Percentiles rank a stretch among this genome's conserved stretches.
Conservation (phyloP, 768 basidiomycete species). For the Lyophyllum semitale region DNA sequence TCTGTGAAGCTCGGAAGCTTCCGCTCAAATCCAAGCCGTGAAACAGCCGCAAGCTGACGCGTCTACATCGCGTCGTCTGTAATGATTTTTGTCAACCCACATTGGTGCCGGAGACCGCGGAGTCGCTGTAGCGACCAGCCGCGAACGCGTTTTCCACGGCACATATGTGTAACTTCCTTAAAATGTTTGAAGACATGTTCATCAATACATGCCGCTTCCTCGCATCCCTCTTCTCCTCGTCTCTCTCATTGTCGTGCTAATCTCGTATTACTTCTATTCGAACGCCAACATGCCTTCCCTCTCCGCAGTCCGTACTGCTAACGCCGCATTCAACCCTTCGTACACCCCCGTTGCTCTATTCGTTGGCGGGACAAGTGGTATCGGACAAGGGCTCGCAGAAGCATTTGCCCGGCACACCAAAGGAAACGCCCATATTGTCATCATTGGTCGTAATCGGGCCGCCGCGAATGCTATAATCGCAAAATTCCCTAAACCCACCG, state of each 20-base stretch:
- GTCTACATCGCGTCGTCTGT: too few species aligned
- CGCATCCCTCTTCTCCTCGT: neutral
- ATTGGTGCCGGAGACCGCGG: too few species aligned
- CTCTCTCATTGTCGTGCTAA: neutral
- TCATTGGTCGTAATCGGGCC: conserved; percentile 50
- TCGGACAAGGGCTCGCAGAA: conserved; percentile 45
- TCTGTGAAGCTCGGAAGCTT: too few species aligned
- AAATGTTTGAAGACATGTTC: too few species aligned
- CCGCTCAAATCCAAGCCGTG: too few species aligned
- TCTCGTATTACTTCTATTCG: neutral
- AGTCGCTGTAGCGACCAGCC: too few species aligned
- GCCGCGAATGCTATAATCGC: conserved; percentile 45
- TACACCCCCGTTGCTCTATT: conserved; percentile 34
- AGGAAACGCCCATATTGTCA: conserved; percentile 48
- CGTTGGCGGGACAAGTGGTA: conserved; percentile 43
- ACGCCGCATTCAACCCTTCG: conserved; percentile 23
- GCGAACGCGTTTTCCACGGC: too few species aligned
- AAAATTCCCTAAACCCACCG: conserved; percentile 33
- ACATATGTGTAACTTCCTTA: too few species aligned
- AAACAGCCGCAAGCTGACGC: too few species aligned
- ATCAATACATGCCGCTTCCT: neutral
- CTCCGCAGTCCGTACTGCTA: conserved; percentile 22
- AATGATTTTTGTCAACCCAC: too few species aligned
- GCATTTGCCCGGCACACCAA: conserved; percentile 43
- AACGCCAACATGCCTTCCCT: conserved; percentile 22